Percentiles rank a stretch among this genome's conserved stretches.
These are phyloP conservation scores for Backusella mclennaniae DNA, from an alignment of 192 early-diverging fungal genomes.

Conservation along the genomic window DNA sequence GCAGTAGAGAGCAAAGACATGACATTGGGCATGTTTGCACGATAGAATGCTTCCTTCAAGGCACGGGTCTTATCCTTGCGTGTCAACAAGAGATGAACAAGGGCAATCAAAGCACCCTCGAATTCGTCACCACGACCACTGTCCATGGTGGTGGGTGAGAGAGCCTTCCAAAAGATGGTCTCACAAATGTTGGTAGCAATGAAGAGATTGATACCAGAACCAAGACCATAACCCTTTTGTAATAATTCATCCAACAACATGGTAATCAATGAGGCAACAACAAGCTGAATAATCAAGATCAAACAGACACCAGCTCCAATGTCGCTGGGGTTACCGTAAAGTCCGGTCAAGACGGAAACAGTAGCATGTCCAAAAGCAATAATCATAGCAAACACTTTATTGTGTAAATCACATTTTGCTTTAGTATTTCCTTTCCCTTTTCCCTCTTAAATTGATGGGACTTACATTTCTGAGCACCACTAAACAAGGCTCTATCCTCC, in stretches of 20 bases:
- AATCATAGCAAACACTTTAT: constrained; percentile 92
- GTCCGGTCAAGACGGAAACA: constrained; percentile 96
- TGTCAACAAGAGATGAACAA: constrained; percentile 94
- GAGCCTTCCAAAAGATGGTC: constrained; percentile 98
- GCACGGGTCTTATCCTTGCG: constrained; percentile 97
- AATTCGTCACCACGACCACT: constrained; percentile 98
- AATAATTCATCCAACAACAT: constrained; percentile 98
- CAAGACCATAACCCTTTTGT: constrained; percentile 99
- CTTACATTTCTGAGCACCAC: constrained; percentile 94
- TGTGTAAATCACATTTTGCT: background rate
- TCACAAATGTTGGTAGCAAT: constrained; percentile 99
- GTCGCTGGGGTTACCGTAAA: constrained; percentile 95
- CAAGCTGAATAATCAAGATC: constrained; percentile 94
- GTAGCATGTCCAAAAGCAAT: constrained; percentile 99
- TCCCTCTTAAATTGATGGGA: background rate
- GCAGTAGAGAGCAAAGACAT: constrained; percentile 92
- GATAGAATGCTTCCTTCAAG: constrained; percentile 96
- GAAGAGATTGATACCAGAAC: constrained; percentile 98
- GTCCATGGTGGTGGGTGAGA: constrained; percentile 97
- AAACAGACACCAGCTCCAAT: constrained; percentile 97
- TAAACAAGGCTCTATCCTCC: constrained; percentile 98
- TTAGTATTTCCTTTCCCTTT: background rate
- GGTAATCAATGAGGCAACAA: constrained; percentile 95
- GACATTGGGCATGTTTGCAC: constrained; percentile 81
- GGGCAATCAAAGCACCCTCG: constrained; percentile 94